phyloP scores from a whole-genome alignment of 2,329 filamentous ascomycete genomes.

The Drechmeria coniospora region DNA sequence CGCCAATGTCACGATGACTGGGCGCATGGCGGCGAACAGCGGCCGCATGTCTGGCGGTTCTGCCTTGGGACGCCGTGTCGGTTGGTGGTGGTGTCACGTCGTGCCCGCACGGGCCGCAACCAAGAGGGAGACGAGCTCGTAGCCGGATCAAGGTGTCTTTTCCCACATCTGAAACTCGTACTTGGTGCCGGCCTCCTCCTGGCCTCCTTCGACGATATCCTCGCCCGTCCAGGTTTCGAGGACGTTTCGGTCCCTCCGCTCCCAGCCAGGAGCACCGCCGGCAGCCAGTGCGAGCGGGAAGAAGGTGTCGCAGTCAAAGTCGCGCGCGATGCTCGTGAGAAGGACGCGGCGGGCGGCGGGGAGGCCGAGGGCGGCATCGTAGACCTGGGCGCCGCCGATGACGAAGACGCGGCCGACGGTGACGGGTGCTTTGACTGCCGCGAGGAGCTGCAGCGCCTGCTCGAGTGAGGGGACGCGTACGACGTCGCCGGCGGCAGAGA shows the following conservation, averaged over 20 bases:
- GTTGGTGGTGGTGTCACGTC: no score
- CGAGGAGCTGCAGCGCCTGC: conserved; percentile 35
- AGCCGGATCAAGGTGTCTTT: conserved; percentile 21
- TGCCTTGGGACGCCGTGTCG: no score
- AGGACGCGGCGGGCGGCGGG: conserved; percentile 46
- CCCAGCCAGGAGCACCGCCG: conserved; percentile 32
- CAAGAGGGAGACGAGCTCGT: no score
- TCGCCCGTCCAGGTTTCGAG: conserved; percentile 53
- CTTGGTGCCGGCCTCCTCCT: conserved; percentile 46
- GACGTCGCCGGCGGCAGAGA: no score
- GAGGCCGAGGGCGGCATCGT: conserved; percentile 50
- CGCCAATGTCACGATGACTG: no score
- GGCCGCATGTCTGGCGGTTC: no score
- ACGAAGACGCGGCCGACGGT: conserved; percentile 53
- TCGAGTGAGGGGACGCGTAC: conserved; percentile 45
- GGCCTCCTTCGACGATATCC: conserved; percentile 35
- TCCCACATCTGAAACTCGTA: conserved; percentile 69
- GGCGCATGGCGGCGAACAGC: no score
- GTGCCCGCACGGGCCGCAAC: no score
- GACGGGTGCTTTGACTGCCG: conserved; percentile 13
- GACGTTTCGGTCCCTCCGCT: conserved; percentile 30
- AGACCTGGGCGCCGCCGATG: conserved; percentile 83
- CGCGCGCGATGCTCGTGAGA: conserved; percentile 50
- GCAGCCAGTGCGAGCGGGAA: conserved; percentile 47
- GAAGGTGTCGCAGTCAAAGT: conserved; percentile 64